These are phyloP conservation scores for Auricularia heimuer DNA, from an alignment of 768 basidiomycete species.

Conservation along the genomic window DNA sequence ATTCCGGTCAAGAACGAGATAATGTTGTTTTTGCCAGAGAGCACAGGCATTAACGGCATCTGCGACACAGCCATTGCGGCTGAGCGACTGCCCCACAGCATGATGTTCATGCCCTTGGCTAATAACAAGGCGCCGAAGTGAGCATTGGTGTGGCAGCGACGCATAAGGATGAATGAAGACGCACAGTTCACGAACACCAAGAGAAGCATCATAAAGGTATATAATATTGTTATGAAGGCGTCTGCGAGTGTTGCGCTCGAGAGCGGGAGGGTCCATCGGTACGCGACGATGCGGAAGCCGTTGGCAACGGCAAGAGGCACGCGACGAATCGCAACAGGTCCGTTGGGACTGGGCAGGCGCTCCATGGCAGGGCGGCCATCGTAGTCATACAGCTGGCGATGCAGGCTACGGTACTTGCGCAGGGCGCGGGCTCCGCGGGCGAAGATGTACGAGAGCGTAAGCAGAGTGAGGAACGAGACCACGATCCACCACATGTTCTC, in stretches of 20 bases:
- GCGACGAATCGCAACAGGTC: slow-evolving; percentile 12
- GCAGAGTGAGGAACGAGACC: neutral
- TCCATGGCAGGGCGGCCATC: no score
- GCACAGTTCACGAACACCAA: slow-evolving; percentile 6
- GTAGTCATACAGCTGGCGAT: neutral
- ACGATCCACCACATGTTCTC: neutral
- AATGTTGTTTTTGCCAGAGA: slow-evolving; percentile 55
- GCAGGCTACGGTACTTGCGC: neutral
- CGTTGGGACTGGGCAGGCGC: neutral
- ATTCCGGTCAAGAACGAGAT: slow-evolving; percentile 40
- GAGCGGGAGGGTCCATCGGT: slow-evolving; percentile 22
- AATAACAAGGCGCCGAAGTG: neutral
- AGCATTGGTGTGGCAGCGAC: no score
- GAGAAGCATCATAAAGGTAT: slow-evolving; percentile 6
- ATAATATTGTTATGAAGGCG: slow-evolving; percentile 8
- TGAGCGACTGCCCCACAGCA: slow-evolving; percentile 27
- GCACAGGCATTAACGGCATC: slow-evolving; percentile 43
- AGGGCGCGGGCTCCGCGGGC: neutral
- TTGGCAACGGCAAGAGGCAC: slow-evolving; percentile 19
- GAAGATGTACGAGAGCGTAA: neutral
- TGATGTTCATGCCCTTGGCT: slow-evolving; percentile 7
- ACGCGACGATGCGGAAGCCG: slow-evolving; percentile 22
- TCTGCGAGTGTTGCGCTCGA: slow-evolving; percentile 8
- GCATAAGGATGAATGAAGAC: neutral
- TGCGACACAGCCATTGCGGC: slow-evolving; percentile 38